Conservation (phyloP, 768 basidiomycete species). For the Albatrellus ellisii region DNA sequence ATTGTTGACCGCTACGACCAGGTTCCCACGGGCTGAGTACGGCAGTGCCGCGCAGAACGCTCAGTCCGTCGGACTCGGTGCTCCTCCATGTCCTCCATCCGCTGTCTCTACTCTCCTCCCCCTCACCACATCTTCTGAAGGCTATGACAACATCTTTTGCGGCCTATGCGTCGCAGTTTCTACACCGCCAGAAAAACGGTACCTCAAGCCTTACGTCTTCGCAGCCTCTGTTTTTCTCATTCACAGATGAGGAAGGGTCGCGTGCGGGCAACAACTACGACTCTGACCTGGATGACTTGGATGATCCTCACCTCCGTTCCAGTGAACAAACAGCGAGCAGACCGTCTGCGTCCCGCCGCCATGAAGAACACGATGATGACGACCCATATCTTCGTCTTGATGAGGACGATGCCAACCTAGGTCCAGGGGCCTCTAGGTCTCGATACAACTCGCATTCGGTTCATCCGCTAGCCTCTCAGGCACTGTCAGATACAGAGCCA, state of each 20-base stretch:
- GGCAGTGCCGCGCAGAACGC: too few species aligned
- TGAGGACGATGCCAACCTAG: constrained; percentile 35
- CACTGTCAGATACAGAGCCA: constrained; percentile 23
- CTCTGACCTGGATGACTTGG: constrained; percentile 52
- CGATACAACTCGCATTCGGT: constrained; percentile 23
- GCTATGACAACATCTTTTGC: constrained; percentile 59
- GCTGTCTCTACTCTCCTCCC: not conserved
- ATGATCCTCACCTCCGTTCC: constrained; percentile 61
- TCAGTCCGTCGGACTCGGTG: not conserved
- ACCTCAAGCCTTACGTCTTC: constrained; percentile 40
- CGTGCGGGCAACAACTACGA: constrained; percentile 34
- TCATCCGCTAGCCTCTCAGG: constrained; percentile 25
- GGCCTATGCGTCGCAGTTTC: constrained; percentile 72
- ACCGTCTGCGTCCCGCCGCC: constrained; percentile 16
- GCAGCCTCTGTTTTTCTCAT: constrained; percentile 83
- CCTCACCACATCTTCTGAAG: not conserved
- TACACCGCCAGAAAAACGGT: constrained; percentile 42
- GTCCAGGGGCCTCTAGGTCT: constrained; percentile 12
- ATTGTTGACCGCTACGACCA: too few species aligned
- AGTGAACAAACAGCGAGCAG: constrained; percentile 20
- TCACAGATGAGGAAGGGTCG: constrained; percentile 52
- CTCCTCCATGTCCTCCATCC: not conserved
- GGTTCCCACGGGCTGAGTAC: too few species aligned
- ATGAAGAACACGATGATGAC: constrained; percentile 33
- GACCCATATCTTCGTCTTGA: constrained; percentile 73